Conservation (phyloP, 2,329 filamentous ascomycete genomes). For the Cadophora malorum region DNA sequence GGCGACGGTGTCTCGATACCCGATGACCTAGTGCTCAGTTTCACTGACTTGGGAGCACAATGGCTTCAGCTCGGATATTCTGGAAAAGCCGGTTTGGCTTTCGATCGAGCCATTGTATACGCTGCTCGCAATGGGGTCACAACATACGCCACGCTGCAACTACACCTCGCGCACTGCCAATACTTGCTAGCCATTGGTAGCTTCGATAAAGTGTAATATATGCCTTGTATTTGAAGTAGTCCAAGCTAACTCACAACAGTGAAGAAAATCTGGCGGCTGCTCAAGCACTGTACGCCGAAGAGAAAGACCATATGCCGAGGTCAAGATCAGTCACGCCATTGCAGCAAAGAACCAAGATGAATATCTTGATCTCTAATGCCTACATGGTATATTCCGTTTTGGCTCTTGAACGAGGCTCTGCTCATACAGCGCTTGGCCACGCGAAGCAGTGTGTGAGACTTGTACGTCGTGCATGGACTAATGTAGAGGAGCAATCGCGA, state of each 20-base stretch:
- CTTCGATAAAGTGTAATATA: constrained; percentile 61
- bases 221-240: constrained; percentile 31
- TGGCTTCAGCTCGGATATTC: constrained; percentile 66
- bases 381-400: constrained; percentile 46
- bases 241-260: constrained; percentile 36
- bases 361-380: constrained; percentile 47
- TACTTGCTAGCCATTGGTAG: constrained; percentile 73
- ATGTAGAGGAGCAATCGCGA: constrained; percentile 42
- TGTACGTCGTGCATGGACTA: constrained; percentile 49
- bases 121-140: constrained; percentile 50
- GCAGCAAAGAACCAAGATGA: constrained; percentile 38
- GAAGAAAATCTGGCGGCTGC: constrained; percentile 42
- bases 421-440: constrained; percentile 62
- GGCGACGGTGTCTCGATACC: constrained; percentile 48
- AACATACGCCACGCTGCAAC: constrained; percentile 56
- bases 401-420: constrained; percentile 54
- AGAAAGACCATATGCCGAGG: constrained; percentile 33
- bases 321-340: constrained; percentile 29
- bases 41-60: constrained; percentile 54
- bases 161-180: constrained; percentile 76
- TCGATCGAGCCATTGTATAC: constrained; percentile 64
- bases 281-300: constrained; percentile 38
- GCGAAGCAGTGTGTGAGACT: constrained; percentile 63
- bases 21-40: constrained; percentile 50
- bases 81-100: constrained; percentile 59